Evolutionary conservation across 192 early-diverging fungal species (phyloP).

Genomic region (Spizellomyces sp.): DNA sequence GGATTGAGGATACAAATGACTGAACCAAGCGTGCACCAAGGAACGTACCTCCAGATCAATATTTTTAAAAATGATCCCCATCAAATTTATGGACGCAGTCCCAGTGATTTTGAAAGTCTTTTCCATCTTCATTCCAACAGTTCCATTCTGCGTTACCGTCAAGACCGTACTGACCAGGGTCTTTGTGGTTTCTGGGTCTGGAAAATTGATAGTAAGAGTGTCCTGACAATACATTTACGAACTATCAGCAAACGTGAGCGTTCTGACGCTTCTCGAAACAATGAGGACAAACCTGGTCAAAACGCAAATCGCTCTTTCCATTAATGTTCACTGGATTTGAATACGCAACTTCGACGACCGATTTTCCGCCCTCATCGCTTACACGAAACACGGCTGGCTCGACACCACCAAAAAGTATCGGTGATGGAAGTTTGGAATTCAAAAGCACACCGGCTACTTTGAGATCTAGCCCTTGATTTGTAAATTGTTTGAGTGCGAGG

Average conservation of each 20-base stretch:
- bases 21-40: too few relatives aligned
- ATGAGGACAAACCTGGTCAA: slow-evolving; percentile 8
- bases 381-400: slow-evolving; percentile 17
- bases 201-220: neutral
- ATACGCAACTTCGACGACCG: neutral
- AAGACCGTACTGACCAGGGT: neutral
- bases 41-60: slow-evolving; percentile 21
- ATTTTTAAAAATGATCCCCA: slow-evolving; percentile 19
- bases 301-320: slow-evolving; percentile 14
- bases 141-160: neutral
- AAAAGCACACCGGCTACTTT: neutral
- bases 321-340: slow-evolving; percentile 15
- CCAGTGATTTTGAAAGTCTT: slow-evolving; percentile 15
- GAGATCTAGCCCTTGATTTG: slow-evolving; percentile 8
- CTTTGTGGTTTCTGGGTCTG: neutral
- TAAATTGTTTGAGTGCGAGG: slow-evolving; percentile 13
- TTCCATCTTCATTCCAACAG: too few relatives aligned
- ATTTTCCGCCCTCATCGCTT: neutral
- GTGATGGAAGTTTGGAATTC: slow-evolving; percentile 10
- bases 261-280: neutral
- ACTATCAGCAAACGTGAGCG: neutral
- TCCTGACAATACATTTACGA: neutral
- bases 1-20: too few relatives aligned
- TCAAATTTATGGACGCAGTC: slow-evolving; percentile 10
- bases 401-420: slow-evolving; percentile 19